phyloP scores from a whole-genome alignment of 176 grass and related monocot genomes.

The Raddia guianensis region DNA sequence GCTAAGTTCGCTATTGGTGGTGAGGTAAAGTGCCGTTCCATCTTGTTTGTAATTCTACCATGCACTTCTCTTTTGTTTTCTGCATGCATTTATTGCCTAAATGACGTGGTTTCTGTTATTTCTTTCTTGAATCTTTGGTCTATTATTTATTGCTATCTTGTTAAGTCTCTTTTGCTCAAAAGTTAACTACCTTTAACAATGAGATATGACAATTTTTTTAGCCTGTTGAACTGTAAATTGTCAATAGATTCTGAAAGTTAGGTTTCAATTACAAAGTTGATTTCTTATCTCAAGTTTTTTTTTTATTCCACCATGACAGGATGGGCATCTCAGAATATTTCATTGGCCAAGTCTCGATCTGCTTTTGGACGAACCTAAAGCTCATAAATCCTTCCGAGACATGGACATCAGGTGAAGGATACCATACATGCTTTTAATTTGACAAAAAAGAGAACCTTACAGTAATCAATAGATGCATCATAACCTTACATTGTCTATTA shows the following conservation, averaged over 20 bases:
- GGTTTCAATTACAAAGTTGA: background rate
- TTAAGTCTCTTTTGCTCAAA: background rate
- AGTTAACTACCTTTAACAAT: background rate
- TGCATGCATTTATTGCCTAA: background rate
- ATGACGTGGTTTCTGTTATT: background rate
- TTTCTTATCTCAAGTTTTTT: slow-evolving; percentile 15
- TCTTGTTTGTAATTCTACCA: background rate
- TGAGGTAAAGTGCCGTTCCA: slow-evolving; percentile 52
- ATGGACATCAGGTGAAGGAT: slow-evolving; percentile 89
- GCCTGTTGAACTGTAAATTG: background rate
- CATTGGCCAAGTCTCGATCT: slow-evolving; percentile 69
- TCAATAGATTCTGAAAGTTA: background rate
- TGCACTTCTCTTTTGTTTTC: background rate
- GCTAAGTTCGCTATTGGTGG: slow-evolving; percentile 82
- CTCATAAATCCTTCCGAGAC: slow-evolving; percentile 91
- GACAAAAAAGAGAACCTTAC: background rate
- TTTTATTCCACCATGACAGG: slow-evolving; percentile 39
- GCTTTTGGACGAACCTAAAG: slow-evolving; percentile 89
- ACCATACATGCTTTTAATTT: background rate
- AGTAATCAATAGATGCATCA: background rate
- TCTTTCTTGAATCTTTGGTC: background rate
- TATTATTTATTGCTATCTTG: background rate
- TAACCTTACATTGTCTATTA: background rate
- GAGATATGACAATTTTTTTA: background rate
- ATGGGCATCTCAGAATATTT: slow-evolving; percentile 89